phyloP scores from a whole-genome alignment of 352 stramenopile genomes.

The Globisporangium okanoganense region DNA sequence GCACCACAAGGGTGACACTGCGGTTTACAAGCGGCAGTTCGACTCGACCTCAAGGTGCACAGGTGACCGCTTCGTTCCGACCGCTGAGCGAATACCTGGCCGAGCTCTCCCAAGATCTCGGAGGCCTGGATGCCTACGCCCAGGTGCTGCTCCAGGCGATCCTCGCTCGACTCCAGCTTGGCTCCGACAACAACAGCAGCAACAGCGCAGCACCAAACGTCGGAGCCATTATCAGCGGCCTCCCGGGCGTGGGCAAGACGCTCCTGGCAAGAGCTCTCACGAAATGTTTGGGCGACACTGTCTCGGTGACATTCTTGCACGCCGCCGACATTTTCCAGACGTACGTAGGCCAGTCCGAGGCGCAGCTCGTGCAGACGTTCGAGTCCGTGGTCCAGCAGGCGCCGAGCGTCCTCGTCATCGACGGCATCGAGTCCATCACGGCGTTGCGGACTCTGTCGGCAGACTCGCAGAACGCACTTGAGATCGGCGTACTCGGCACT shows the following conservation, averaged over 20 bases:
- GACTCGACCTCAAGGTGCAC: background rate
- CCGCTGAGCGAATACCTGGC: slow-evolving; percentile 23
- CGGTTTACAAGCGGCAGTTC: slow-evolving; percentile 17
- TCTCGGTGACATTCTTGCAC: slow-evolving; percentile 49
- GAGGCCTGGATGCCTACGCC: slow-evolving; percentile 36
- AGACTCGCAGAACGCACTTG: slow-evolving; percentile 57
- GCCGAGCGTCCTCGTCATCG: slow-evolving; percentile 77
- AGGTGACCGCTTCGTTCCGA: slow-evolving; percentile 25
- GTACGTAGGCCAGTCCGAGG: slow-evolving; percentile 89
- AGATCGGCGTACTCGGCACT: slow-evolving; percentile 77
- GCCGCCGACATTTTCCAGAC: slow-evolving; percentile 95
- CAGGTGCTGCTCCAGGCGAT: slow-evolving; percentile 35
- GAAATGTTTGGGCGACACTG: slow-evolving; percentile 19
- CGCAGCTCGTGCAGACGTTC: slow-evolving; percentile 59
- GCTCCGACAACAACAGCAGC: background rate
- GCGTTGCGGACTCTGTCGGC: slow-evolving; percentile 48
- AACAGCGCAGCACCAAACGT: slow-evolving; percentile 26
- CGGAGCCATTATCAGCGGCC: slow-evolving; percentile 60
- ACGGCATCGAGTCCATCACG: slow-evolving; percentile 90
- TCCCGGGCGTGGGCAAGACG: slow-evolving; percentile 76
- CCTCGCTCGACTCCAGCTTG: slow-evolving; percentile 23
- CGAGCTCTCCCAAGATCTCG: slow-evolving; percentile 31
- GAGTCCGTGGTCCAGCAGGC: slow-evolving; percentile 37
- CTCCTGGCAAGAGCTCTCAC: slow-evolving; percentile 42
- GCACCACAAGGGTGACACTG: slow-evolving; percentile 24